Evolutionary conservation across 2,329 filamentous ascomycete species (phyloP), one percentile per base, ranked within the genome.

Genomic region (Atkinsonella texensis): DNA sequence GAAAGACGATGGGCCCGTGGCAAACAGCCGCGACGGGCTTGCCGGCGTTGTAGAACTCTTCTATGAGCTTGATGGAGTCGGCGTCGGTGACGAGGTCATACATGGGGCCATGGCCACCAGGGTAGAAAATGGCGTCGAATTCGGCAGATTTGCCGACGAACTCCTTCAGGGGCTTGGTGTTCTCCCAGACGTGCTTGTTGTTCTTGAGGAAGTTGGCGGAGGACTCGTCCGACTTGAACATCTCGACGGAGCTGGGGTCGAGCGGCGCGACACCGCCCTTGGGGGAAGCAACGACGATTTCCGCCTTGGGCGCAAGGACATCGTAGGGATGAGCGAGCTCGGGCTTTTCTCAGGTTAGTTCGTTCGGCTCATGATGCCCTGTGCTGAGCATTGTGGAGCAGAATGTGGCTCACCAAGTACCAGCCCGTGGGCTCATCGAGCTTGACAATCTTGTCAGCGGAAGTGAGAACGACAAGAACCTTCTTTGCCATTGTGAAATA

Each of bases 391-490:
- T 28, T 28, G 28, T 4, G 28, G 28, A 28, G 28, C 7, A 8
- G n/a, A 28, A 3, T 9, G 4, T 28, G 39, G 4, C 70, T 47
- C 70, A 83, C 80, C 60, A 88, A 70, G 62, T 80, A 88, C 84
- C 84, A 88, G 56, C 85, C 85, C 0, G 84, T 87, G 10, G 76
- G 75, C 60, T 71, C 70, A 60, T 71, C 71, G 44, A 73, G 70
- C 58, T 69, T 63, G 51, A 54, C 56, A 58, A 80, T 72, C 64
- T 70, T 67, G 62, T 64, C 66, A 64, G 78, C 74, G 54, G 83
- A 87, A 57, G 81, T 85, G 55, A 88, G 78, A 53, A 89, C 79
- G 65, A 87, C 69, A 69, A 89, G 83, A 56, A 88, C 69, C 65
- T 84, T 85, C 59, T 71, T 73, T 38, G 72, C 69, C 74, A 77